Conservation (phyloP, 371 early-diverging fungal species). For the Saksenaea oblongispora region DNA sequence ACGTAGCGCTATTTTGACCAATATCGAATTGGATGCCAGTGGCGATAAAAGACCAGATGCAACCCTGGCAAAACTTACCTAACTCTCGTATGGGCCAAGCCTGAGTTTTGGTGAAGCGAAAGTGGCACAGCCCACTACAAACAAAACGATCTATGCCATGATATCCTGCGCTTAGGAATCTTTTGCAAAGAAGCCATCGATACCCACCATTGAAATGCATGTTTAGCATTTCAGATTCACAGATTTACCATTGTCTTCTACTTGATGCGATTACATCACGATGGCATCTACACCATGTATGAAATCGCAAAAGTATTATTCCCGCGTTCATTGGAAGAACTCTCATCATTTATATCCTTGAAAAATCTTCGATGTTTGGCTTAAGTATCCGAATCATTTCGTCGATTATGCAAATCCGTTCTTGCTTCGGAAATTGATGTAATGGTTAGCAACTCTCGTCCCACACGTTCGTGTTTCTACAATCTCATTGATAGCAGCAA, state of each 20-base stretch:
- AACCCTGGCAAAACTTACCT: conserved; percentile 15
- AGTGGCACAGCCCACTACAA: conserved; percentile 16
- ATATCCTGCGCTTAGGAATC: conserved; percentile 15
- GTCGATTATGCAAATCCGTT: conserved; percentile 21
- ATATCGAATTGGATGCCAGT: conserved; percentile 11
- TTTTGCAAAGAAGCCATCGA: conserved; percentile 21
- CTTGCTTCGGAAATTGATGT: conserved; percentile 22
- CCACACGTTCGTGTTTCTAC: conserved; percentile 22
- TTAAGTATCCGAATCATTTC: conserved; percentile 24
- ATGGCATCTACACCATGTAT: conserved; percentile 3
- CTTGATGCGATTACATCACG: conserved; percentile 19
- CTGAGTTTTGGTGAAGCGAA: conserved; percentile 18
- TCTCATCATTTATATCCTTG: conserved; percentile 17
- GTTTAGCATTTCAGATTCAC: conserved; percentile 22
- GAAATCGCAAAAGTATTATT: conserved; percentile 25
- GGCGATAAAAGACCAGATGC: conserved; percentile 20
- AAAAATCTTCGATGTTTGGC: conserved; percentile 19
- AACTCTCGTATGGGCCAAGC: conserved; percentile 16
- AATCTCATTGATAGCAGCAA: conserved; percentile 22
- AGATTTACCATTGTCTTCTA: conserved; percentile 19
- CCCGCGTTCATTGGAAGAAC: conserved; percentile 23
- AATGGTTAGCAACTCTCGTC: conserved; percentile 21
- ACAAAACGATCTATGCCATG: conserved; percentile 18
- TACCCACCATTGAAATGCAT: conserved; percentile 20
- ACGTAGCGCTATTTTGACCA: too few species aligned